Base-by-base conservation (phyloP, 1,284 basidiomycete genomes). In the Tylopilus orsonianus region DNA sequence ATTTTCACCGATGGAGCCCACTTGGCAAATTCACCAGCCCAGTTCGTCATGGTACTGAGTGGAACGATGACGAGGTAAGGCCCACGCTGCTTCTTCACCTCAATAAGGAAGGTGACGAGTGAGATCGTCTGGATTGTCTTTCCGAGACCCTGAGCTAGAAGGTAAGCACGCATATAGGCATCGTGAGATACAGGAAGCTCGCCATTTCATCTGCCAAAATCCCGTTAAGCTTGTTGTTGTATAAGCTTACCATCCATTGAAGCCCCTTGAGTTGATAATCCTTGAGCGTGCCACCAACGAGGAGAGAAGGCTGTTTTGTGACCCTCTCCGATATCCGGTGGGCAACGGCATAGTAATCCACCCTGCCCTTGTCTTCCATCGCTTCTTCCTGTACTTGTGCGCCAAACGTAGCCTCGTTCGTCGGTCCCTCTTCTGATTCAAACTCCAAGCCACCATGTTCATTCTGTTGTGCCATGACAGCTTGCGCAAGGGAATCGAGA, bases 121-220 rank as follows among this genome's bases (percentile, higher is more conserved):
- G 95, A 97, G 51, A 99, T 97, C 0, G 96, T 99, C 66, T 94
- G 92, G 55, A 94, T 95, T 0, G 92, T 95, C 71, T 96, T 96
- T 55, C 93, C 93, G 53, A 96, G 87, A 86, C 93, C 93, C 90
- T 97, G 66, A 19, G 23, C 41, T 29, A 48, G 18, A 19, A 41
- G 38, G n/a, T 57, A 44, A 58, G 56, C 40, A 58, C 30, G 26
- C 34, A 45, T 33, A 36, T 46, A 33, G 30, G 39, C 41, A 41
- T 19, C 8, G 12, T 38, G 22, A 27, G 27, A 18, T 45, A 8
- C 3, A 43, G 47, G 69, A 41, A 41, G 68, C 79, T 46, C 50
- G 86, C 93, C 97, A 99, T 99, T 78, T 99, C 96, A 66, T 99
- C 97, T 56, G 94, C 95, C 26, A 97, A 72, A 60, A 97, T 97